Conservation (phyloP, 495 filamentous ascomycete species). For the Beverwykella pulmonaria region DNA sequence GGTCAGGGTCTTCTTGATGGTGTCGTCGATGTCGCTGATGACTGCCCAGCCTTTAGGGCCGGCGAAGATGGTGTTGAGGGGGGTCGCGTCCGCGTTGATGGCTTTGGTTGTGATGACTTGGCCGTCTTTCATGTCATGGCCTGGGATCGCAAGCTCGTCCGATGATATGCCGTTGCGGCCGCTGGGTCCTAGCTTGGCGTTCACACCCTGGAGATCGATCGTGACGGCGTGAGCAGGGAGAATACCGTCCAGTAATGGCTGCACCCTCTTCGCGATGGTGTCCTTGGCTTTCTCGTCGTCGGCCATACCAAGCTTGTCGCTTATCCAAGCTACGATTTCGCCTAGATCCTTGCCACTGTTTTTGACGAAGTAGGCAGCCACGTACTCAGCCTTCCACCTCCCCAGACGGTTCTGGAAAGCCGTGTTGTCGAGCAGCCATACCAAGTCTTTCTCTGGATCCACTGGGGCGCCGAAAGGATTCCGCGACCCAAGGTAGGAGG, state of each 20-base stretch:
- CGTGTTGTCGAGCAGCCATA: conserved; percentile 92
- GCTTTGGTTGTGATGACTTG: conserved; percentile 47
- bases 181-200: conserved; percentile 64
- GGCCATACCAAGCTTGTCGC: conserved; percentile 68
- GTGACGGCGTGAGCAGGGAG: conserved; percentile 67
- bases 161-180: conserved; percentile 70
- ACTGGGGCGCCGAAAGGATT: conserved; percentile 50
- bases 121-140: conserved; percentile 39
- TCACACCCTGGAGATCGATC: conserved; percentile 54
- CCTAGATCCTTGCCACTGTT: conserved; percentile 66
- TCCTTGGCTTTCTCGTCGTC: conserved; percentile 62
- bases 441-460: conserved; percentile 59
- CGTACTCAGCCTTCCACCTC: conserved; percentile 76
- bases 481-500: conserved; percentile 50
- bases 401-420: conserved; percentile 60
- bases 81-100: conserved; percentile 46
- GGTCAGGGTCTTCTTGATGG: conserved; percentile 89
- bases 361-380: conserved; percentile 76
- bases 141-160: conserved; percentile 54
- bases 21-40: conserved; percentile 93
- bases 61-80: conserved; percentile 69
- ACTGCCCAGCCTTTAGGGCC: conserved; percentile 82
- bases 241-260: conserved; percentile 75
- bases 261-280: conserved; percentile 69
- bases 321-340: conserved; percentile 68